phyloP scores from a whole-genome alignment of 148 eudicot genomes.

The Vaccinium macrocarpon region DNA sequence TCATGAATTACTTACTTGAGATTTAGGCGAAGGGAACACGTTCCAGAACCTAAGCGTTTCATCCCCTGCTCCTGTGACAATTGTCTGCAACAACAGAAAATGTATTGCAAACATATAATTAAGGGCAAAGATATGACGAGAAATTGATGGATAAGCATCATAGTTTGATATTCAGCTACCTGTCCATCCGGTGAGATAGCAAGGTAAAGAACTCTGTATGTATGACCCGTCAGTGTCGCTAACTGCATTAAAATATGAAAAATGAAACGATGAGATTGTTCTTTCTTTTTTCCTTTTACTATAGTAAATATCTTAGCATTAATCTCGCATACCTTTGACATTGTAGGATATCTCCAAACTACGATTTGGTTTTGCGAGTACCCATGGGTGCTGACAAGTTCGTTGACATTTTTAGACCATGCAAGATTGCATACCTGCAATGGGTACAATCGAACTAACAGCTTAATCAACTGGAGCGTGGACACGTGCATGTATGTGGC shows the following conservation, averaged over 20 bases:
- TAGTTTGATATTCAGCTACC: constrained; percentile 32
- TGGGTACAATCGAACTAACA: not conserved
- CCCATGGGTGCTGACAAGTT: constrained; percentile 94
- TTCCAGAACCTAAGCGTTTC: constrained; percentile 96
- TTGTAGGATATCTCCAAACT: constrained; percentile 87
- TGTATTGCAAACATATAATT: not conserved
- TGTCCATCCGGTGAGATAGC: constrained; percentile 94
- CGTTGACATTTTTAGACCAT: constrained; percentile 93
- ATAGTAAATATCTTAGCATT: not conserved
- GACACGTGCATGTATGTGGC: not conserved
- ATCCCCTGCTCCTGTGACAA: constrained; percentile 96
- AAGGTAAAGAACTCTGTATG: constrained; percentile 79
- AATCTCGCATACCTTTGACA: constrained; percentile 67
- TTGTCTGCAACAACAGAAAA: constrained; percentile 51
- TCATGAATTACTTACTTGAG: constrained; percentile 48
- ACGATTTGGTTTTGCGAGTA: constrained; percentile 87
- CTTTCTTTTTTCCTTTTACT: not conserved
- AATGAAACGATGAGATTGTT: not conserved
- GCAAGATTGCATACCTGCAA: constrained; percentile 88
- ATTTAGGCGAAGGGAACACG: constrained; percentile 86
- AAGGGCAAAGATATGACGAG: not conserved
- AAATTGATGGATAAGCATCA: not conserved
- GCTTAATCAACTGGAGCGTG: not conserved
- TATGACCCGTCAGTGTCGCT: constrained; percentile 82
- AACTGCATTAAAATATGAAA: constrained; percentile 39